A percentile compares a stretch with the other conserved stretches of the same genome.
Evolutionary conservation across 306 rosid genomes (phyloP).

Genomic region (Lathyrus aphaca): DNA sequence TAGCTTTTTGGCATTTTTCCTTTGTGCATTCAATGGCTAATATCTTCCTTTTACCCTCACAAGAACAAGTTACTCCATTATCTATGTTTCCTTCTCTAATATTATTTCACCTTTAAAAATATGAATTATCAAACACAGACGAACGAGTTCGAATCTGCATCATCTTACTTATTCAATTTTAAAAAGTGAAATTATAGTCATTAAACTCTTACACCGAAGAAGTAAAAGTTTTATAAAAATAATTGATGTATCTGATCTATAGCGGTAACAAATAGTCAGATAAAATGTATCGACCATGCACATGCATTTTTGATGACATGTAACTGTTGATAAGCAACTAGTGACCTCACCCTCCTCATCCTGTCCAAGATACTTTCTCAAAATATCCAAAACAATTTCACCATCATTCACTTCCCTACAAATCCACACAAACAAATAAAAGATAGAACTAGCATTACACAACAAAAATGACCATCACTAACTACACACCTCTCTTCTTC

Average conservation of each 20-base stretch:
- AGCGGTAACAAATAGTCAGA: not conserved
- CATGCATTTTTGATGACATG: not conserved
- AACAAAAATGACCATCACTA: constrained; percentile 37
- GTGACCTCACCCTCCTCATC: constrained; percentile 23
- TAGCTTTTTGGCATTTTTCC: constrained; percentile 28
- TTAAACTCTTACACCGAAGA: too few species aligned
- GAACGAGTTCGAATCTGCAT: too few species aligned
- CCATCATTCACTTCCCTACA: not conserved
- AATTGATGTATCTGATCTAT: too few species aligned
- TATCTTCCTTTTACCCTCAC: constrained; percentile 27
- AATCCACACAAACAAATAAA: constrained; percentile 5
- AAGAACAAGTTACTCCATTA: too few species aligned
- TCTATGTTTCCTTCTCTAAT: too few species aligned
- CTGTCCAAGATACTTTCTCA: not conserved
- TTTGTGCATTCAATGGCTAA: constrained; percentile 38
- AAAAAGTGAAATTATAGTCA: too few species aligned
- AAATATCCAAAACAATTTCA: constrained; percentile 13
- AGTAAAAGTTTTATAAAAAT: too few species aligned
- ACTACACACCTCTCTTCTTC: constrained; percentile 41
- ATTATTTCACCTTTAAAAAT: too few species aligned
- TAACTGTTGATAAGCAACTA: constrained; percentile 1
- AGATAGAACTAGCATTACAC: not conserved
- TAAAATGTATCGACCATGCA: not conserved
- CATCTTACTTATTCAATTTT: too few species aligned
- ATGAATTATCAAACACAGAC: too few species aligned